Percentiles rank a stretch among this genome's conserved stretches.
Conservation (phyloP, 768 basidiomycete species). For the Leccinum uliginosum region DNA sequence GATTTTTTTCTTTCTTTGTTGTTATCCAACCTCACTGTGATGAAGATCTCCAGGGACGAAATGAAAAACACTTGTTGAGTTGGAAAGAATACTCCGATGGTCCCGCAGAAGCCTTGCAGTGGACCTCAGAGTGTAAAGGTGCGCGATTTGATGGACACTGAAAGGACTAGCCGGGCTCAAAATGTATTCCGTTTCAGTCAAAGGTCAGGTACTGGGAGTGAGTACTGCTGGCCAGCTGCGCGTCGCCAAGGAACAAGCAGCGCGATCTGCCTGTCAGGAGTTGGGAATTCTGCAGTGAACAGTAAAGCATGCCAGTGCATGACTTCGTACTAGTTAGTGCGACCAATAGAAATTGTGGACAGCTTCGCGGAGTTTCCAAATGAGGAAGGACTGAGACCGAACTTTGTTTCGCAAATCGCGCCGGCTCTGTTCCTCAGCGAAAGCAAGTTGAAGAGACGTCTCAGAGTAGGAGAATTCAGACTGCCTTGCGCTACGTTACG, state of each 20-base stretch:
- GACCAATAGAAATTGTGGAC: neutral
- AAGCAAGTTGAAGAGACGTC: neutral
- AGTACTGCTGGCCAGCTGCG: constrained; percentile 42
- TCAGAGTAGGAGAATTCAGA: neutral
- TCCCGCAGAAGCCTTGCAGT: constrained; percentile 37
- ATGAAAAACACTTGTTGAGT: constrained; percentile 31
- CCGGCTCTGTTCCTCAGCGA: neutral
- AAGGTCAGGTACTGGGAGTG: constrained; percentile 43
- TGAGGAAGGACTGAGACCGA: constrained; percentile 9
- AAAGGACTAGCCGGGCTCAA: neutral
- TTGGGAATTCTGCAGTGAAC: constrained; percentile 18
- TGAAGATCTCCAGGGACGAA: constrained; percentile 36
- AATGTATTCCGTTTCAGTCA: constrained; percentile 34
- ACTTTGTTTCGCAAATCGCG: constrained; percentile 1
- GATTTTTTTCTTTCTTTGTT: neutral
- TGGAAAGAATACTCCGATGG: constrained; percentile 42
- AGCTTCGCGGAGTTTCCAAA: constrained; percentile 28
- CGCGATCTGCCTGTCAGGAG: constrained; percentile 38
- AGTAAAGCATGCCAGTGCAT: no score
- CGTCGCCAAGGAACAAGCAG: constrained; percentile 46
- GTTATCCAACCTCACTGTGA: neutral
- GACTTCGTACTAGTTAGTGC: neutral
- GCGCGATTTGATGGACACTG: constrained; percentile 13
- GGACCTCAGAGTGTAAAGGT: constrained; percentile 61
- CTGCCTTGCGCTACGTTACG: neutral